Percentiles rank a stretch among this genome's conserved stretches.
These are phyloP conservation scores for Pichia phayaonensis DNA, from an alignment of 805 yeast genomes.

Conservation along the genomic window DNA sequence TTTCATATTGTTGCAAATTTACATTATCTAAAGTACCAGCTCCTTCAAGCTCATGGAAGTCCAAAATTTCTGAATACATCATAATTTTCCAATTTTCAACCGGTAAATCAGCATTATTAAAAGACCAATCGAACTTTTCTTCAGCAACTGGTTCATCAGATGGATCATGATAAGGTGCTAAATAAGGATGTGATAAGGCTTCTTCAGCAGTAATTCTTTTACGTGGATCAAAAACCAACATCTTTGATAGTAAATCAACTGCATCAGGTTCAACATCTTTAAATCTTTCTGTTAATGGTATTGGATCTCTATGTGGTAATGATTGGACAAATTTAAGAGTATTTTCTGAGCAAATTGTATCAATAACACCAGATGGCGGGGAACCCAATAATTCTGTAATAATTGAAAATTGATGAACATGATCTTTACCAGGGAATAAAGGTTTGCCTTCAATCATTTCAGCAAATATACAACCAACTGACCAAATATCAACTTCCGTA, in stretches of 20 bases:
- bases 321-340: slow-evolving; percentile 91
- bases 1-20: slow-evolving; percentile 14
- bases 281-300: slow-evolving; percentile 78
- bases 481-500: slow-evolving; percentile 74
- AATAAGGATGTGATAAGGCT: slow-evolving; percentile 82
- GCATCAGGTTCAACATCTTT: slow-evolving; percentile 77
- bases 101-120: slow-evolving; percentile 95
- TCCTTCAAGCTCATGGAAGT: slow-evolving; percentile 84
- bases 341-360: slow-evolving; percentile 92
- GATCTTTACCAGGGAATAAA: slow-evolving; percentile 83
- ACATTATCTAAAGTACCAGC: slow-evolving; percentile 19
- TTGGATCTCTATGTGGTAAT: slow-evolving; percentile 87
- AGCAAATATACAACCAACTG: slow-evolving; percentile 71
- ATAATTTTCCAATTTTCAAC: slow-evolving; percentile 98
- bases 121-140: slow-evolving; percentile 94
- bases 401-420: slow-evolving; percentile 94
- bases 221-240: slow-evolving; percentile 93
- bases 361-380: slow-evolving; percentile 93
- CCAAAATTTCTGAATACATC: slow-evolving; percentile 97
- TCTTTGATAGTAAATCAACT: slow-evolving; percentile 75
- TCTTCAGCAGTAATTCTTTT: slow-evolving; percentile 90
- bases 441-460: slow-evolving; percentile 60
- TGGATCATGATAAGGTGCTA: slow-evolving; percentile 95
- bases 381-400: slow-evolving; percentile 90
- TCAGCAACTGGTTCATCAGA: slow-evolving; percentile 94